Base-by-base conservation (phyloP, 768 basidiomycete species). In the Galerina sulciceps region DNA sequence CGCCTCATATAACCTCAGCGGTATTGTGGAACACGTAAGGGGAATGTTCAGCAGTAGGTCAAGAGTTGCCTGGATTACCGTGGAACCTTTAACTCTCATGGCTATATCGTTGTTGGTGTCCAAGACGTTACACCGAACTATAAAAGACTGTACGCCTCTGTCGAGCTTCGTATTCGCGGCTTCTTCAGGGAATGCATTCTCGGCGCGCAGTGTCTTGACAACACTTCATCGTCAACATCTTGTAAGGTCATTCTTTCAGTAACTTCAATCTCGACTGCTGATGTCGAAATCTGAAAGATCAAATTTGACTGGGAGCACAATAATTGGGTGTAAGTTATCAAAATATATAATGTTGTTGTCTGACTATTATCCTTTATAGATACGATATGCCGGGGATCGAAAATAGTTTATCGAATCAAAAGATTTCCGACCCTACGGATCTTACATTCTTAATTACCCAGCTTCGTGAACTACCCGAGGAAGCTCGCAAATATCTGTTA, bases 111-210 rank as follows among this genome's bases (percentile, higher is more conserved):
- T 78, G 10, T 73, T 90, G 38, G 85, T 89, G 9, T 82, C 89
- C 2, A 85, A 84, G 58, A 85, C 88, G 0, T 73, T 91, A 18
- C 88, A 85, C 57, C 81, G 85, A 14, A 59, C 76, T 1, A 82
- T 80, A 61, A 85, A 86, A 36, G 85, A 86, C 17, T 83, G 82
- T 50, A 70, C 73, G 3, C 73, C 79, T 4, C 67, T 91, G 44
- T 81, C 87, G 4, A 76, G 78, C 15, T 80, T 89, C 48, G 75
- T 90, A 14, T 83, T 79, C 62, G 75, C 76, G 1, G 75, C 81
- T 10, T 88, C 89, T 1, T 80, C 81, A 15, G 90, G 90, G 6
- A 91, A 90, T 68, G 84, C 88, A 0, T 90, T 91, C 64, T 84
- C 85, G 6, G 85, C 86, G 3, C 74, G 88, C 53, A 90, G 82